Conservation (phyloP, 2,329 filamentous ascomycete species). For the Fusarium sp. region DNA sequence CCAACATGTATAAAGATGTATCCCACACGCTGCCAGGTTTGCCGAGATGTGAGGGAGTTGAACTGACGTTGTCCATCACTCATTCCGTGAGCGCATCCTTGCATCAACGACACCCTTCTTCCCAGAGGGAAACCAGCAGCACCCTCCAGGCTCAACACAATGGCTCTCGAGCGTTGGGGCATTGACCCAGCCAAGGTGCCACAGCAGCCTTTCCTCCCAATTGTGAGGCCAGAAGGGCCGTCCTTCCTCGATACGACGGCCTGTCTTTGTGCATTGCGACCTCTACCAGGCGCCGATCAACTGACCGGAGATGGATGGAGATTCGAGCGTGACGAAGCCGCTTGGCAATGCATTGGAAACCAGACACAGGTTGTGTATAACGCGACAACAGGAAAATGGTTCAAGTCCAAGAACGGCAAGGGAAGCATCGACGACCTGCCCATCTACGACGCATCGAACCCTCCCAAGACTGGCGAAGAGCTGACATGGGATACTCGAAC, state of each 20-base stretch:
- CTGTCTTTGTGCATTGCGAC: slow-evolving; percentile 53
- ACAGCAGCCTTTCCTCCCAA: slow-evolving; percentile 54
- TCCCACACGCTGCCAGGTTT: background rate
- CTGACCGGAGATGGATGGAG: slow-evolving; percentile 12
- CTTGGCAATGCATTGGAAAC: slow-evolving; percentile 60
- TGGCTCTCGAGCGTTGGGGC: slow-evolving; percentile 30
- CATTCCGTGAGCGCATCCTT: background rate
- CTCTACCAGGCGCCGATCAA: slow-evolving; percentile 23
- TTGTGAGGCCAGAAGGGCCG: slow-evolving; percentile 46
- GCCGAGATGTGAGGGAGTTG: background rate
- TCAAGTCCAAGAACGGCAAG: slow-evolving; percentile 45
- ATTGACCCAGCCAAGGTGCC: slow-evolving; percentile 41
- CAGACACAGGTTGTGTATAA: slow-evolving; percentile 54
- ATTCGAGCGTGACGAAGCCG: slow-evolving; percentile 28
- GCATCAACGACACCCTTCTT: background rate
- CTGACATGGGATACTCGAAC: slow-evolving; percentile 45
- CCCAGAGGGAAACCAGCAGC: background rate
- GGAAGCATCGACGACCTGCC: slow-evolving; percentile 39
- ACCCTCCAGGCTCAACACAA: slow-evolving; percentile 10
- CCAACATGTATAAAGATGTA: slow-evolving; percentile 24
- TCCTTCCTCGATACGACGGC: slow-evolving; percentile 54
- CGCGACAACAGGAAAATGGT: slow-evolving; percentile 56
- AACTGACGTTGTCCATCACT: background rate
- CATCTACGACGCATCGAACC: slow-evolving; percentile 52
- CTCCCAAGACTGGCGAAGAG: slow-evolving; percentile 46